A percentile compares a stretch with the other conserved stretches of the same genome.
These are phyloP conservation scores for Schizothecium vesticola DNA, from an alignment of 495 filamentous ascomycete species.

Conservation along the genomic window DNA sequence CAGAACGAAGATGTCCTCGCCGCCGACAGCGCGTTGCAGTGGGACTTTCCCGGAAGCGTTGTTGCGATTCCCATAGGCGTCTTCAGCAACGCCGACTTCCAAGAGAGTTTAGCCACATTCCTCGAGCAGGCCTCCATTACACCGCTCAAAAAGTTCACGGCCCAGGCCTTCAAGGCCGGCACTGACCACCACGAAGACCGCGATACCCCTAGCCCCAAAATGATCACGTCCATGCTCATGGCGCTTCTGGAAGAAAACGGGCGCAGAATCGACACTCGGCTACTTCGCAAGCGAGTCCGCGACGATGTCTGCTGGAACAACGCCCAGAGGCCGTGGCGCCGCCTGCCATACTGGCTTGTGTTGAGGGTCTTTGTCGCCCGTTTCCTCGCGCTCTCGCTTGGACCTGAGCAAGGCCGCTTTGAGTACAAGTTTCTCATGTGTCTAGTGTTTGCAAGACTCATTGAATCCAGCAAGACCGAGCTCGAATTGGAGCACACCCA, in stretches of 20 bases:
- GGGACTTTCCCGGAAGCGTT: conserved; percentile 37
- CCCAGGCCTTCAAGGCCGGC: conserved; percentile 46
- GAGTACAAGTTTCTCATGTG: conserved; percentile 56
- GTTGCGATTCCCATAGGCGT: conserved; percentile 39
- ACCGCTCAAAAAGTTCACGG: conserved; percentile 47
- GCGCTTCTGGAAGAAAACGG: conserved; percentile 52
- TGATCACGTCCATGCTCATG: conserved; percentile 53
- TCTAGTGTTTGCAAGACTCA: conserved; percentile 37
- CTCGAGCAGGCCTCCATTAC: conserved; percentile 56
- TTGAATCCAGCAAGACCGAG: conserved; percentile 22
- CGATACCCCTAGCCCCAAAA: conserved; percentile 48
- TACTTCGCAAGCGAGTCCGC: conserved; percentile 51
- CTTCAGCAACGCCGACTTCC: conserved; percentile 44
- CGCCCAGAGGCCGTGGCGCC: conserved; percentile 49
- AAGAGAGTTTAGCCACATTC: conserved; percentile 45
- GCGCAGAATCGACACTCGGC: conserved; percentile 18
- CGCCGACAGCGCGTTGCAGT: conserved; percentile 28
- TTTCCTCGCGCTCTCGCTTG: conserved; percentile 40
- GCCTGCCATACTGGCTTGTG: conserved; percentile 54
- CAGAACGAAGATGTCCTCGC: conserved; percentile 39
- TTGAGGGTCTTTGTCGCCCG: conserved; percentile 51
- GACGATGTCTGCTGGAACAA: conserved; percentile 51
- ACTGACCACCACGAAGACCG: conserved; percentile 44
- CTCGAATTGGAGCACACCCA: conserved; percentile 12
- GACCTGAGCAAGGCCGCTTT: conserved; percentile 41